Conservation (phyloP, 2,329 filamentous ascomycete species). For the Fonsecaea pedrosoi region DNA sequence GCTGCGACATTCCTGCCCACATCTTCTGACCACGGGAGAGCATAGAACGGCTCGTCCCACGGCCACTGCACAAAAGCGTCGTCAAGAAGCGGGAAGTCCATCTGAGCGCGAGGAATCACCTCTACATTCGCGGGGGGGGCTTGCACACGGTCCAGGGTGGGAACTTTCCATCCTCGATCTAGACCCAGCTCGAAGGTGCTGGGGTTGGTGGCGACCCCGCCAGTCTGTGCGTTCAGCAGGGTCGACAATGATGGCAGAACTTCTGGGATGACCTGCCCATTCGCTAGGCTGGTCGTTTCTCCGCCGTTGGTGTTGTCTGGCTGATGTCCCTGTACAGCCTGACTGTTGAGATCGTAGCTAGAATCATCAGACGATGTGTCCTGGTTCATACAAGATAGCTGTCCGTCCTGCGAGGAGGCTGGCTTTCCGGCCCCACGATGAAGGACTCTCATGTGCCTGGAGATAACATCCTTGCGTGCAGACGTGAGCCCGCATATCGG, state of each 20-base stretch:
- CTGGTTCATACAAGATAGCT: not conserved
- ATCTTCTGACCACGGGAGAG: constrained; percentile 9
- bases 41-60: constrained; percentile 13
- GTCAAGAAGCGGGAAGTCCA: constrained; percentile 14
- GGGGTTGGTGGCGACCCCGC: not conserved
- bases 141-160: not conserved
- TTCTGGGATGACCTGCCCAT: not conserved
- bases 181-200: not conserved
- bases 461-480: constrained; percentile 20
- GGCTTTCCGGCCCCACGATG: constrained; percentile 11
- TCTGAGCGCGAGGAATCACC: not conserved
- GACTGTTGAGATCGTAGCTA: not conserved
- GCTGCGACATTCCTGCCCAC: not conserved
- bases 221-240: not conserved
- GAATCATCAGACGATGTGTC: not conserved
- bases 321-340: not conserved
- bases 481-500: constrained; percentile 13
- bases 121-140: not conserved
- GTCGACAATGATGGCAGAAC: not conserved
- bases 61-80: constrained; percentile 10
- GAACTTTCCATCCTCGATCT: constrained; percentile 2
- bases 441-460: constrained; percentile 14
- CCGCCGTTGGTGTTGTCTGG: not conserved
- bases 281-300: not conserved
- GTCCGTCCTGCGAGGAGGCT: not conserved